These are phyloP conservation scores for Hymenoscyphus fraxineus DNA, from an alignment of 2,329 filamentous ascomycete genomes.

Conservation along the genomic window DNA sequence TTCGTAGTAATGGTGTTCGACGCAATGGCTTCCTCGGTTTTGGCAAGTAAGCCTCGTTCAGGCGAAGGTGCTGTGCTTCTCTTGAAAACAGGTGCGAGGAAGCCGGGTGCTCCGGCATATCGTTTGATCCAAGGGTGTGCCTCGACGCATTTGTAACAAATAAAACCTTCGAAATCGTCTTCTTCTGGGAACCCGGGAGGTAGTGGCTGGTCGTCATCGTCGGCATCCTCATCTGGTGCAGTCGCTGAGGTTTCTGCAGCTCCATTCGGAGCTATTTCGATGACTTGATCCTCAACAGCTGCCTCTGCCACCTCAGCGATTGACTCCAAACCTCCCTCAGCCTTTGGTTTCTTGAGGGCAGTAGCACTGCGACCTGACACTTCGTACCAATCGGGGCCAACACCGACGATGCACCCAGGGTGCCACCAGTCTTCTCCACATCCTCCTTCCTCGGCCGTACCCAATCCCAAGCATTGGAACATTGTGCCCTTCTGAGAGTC, in stretches of 20 bases:
- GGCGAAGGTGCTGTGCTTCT: slow-evolving; percentile 34
- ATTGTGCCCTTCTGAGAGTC: slow-evolving; percentile 91
- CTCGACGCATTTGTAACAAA: slow-evolving; percentile 92
- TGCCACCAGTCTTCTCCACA: slow-evolving; percentile 99
- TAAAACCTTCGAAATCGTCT: slow-evolving; percentile 81
- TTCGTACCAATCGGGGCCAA: slow-evolving; percentile 70
- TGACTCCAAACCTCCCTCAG: slow-evolving; percentile 40
- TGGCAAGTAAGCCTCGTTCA: slow-evolving; percentile 29
- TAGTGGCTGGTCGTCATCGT: slow-evolving; percentile 61
- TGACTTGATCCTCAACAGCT: slow-evolving; percentile 24
- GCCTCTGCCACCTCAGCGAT: slow-evolving; percentile 49
- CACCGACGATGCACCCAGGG: slow-evolving; percentile 82
- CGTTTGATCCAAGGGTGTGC: slow-evolving; percentile 87
- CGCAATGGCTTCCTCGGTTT: slow-evolving; percentile 23
- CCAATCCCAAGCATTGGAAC: slow-evolving; percentile 92
- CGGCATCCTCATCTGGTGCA: slow-evolving; percentile 40
- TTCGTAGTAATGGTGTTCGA: slow-evolving; percentile 38
- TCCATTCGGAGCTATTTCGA: slow-evolving; percentile 19
- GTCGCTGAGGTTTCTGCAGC: slow-evolving; percentile 15
- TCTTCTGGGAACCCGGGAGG: slow-evolving; percentile 86
- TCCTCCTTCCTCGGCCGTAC: slow-evolving; percentile 73
- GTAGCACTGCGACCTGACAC: slow-evolving; percentile 40
- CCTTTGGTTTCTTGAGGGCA: slow-evolving; percentile 32
- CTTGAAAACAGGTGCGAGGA: slow-evolving; percentile 68
- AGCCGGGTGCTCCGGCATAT: slow-evolving; percentile 77